These are phyloP conservation scores for Coniochaeta sp. DNA, from an alignment of 2,329 filamentous ascomycete species.

Conservation along the genomic window DNA sequence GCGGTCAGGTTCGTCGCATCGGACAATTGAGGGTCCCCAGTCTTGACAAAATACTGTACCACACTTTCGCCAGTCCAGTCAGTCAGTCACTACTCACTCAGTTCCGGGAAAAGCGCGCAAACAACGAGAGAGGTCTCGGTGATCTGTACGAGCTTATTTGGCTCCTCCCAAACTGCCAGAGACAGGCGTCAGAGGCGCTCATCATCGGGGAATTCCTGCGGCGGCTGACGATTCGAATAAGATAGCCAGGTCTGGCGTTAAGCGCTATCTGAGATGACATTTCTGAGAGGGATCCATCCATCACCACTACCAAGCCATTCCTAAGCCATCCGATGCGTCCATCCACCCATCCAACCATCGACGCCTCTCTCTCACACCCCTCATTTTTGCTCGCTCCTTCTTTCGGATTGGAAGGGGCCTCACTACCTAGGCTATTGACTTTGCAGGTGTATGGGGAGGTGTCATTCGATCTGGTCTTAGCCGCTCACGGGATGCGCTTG, in stretches of 20 bases:
- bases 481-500: constrained; percentile 7
- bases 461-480: constrained; percentile 7
- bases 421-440: background rate
- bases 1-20: background rate
- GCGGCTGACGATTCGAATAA: background rate
- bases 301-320: background rate
- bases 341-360: background rate
- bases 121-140: no score
- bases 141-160: background rate
- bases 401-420: background rate
- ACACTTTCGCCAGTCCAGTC: background rate
- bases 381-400: background rate
- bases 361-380: background rate
- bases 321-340: no score
- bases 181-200: background rate
- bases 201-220: background rate
- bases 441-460: background rate
- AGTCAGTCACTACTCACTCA: background rate
- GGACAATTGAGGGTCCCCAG: background rate
- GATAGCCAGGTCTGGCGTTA: background rate
- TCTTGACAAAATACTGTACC: background rate
- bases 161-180: background rate
- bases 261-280: constrained; percentile 1
- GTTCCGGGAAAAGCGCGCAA: background rate
- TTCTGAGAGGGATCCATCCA: background rate